Conservation (phyloP, 192 early-diverging fungal species). For the Backusella sp. region DNA sequence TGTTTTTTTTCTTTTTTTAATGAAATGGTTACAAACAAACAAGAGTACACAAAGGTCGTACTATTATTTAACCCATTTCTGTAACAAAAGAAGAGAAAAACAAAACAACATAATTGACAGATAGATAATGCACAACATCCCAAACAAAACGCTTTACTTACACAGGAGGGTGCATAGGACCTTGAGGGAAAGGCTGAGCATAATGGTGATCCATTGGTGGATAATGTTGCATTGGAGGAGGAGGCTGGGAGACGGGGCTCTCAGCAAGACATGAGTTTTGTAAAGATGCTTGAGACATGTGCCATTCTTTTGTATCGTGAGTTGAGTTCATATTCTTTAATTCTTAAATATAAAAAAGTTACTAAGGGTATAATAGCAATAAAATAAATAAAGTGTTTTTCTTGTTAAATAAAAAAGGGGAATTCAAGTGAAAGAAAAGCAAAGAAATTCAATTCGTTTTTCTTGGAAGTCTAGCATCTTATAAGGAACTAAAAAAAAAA, state of each 20-base stretch:
- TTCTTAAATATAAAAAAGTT: not conserved
- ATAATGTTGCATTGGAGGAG: conserved; percentile 20
- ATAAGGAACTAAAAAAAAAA: not conserved
- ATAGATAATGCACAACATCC: not conserved
- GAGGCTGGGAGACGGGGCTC: conserved; percentile 10
- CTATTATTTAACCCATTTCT: not conserved
- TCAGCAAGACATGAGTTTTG: conserved; percentile 17
- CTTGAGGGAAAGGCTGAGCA: conserved; percentile 14
- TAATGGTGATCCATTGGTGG: conserved; percentile 24
- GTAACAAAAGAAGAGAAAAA: not conserved
- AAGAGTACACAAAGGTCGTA: conserved; percentile 9
- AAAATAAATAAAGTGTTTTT: conserved; percentile 5
- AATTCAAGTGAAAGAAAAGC: conserved; percentile 13
- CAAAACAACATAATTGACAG: not conserved
- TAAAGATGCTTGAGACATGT: conserved; percentile 4
- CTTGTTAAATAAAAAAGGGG: not conserved
- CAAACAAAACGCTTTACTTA: conserved; percentile 8
- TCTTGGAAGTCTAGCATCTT: conserved; percentile 16
- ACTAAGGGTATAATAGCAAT: not conserved
- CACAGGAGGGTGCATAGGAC: conserved; percentile 27
- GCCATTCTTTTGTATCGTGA: conserved; percentile 23
- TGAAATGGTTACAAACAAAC: not conserved
- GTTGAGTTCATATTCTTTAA: conserved; percentile 22
- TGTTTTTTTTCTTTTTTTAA: not conserved
- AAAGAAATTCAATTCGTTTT: conserved; percentile 17